Evolutionary conservation across 768 basidiomycete genomes (phyloP).

Genomic region (Auricularia sp.): DNA sequence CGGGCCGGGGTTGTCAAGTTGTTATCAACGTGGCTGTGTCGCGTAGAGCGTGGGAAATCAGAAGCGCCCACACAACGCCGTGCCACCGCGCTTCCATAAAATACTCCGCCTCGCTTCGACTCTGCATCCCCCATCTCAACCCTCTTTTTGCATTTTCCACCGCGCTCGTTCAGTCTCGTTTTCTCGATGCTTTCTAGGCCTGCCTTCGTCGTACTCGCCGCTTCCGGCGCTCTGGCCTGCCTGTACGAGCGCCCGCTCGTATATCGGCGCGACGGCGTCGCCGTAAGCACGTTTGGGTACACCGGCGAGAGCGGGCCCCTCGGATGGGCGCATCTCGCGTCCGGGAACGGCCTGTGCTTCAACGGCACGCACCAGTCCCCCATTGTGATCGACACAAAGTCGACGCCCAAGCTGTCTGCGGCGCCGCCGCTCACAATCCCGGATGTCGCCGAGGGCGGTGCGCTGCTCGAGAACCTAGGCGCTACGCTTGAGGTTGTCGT

Average conservation of each 20-base stretch:
- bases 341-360: not conserved
- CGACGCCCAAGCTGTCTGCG: not conserved
- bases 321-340: not conserved
- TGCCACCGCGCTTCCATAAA: too few species aligned
- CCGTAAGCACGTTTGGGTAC: not conserved
- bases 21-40: too few species aligned
- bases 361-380: not conserved
- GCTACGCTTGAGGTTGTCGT: not conserved
- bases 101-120: too few species aligned
- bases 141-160: too few species aligned
- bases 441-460: not conserved
- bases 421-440: not conserved
- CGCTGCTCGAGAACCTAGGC: conserved; percentile 1
- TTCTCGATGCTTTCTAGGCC: too few species aligned
- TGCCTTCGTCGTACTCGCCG: too few species aligned
- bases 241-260: not conserved
- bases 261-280: not conserved
- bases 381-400: not conserved
- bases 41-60: too few species aligned
- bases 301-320: not conserved
- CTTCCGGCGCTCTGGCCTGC: too few species aligned
- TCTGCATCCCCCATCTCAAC: too few species aligned
- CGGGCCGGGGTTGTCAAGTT: too few species aligned
- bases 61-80: too few species aligned
- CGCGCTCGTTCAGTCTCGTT: too few species aligned